phyloP scores from a whole-genome alignment of 2,329 filamentous ascomycete genomes.

The Thelonectria blattea region DNA sequence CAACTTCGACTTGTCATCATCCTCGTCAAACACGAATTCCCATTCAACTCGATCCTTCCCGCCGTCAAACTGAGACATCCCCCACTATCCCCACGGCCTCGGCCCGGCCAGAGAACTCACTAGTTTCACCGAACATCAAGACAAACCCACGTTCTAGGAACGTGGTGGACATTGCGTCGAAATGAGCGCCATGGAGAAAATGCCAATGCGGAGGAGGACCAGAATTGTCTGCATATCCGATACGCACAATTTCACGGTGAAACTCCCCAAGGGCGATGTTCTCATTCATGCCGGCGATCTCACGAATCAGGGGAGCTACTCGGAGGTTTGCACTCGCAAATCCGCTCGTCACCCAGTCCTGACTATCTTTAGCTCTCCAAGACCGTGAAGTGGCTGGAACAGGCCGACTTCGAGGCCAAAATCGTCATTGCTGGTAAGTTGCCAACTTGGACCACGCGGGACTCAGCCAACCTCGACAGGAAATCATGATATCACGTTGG shows the following conservation, averaged over 20 bases:
- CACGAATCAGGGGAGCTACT: conserved; percentile 72
- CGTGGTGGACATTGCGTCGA: conserved; percentile 6
- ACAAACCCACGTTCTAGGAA: conserved; percentile 25
- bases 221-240: conserved; percentile 79
- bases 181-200: conserved; percentile 22
- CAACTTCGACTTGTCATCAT: conserved; percentile 3
- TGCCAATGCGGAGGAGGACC: conserved; percentile 50
- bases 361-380: conserved; percentile 56
- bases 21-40: neutral
- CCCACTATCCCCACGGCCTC: conserved; percentile 11
- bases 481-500: conserved; percentile 78
- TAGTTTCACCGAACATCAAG: conserved; percentile 1
- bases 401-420: conserved; percentile 71
- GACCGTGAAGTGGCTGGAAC: conserved; percentile 70
- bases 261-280: conserved; percentile 74
- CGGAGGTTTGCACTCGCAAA: conserved; percentile 49
- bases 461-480: conserved; percentile 50
- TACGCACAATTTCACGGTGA: conserved; percentile 71
- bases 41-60: neutral
- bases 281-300: conserved; percentile 79
- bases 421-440: conserved; percentile 70
- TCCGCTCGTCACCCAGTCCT: neutral
- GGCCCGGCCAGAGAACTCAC: conserved; percentile 7
- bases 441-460: neutral
- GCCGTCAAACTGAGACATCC: conserved; percentile 16